Percentiles rank a stretch among this genome's conserved stretches.
Conservation (phyloP, 1,139 yeast genomes). For the Yamadazyma pseudoaaseri region DNA sequence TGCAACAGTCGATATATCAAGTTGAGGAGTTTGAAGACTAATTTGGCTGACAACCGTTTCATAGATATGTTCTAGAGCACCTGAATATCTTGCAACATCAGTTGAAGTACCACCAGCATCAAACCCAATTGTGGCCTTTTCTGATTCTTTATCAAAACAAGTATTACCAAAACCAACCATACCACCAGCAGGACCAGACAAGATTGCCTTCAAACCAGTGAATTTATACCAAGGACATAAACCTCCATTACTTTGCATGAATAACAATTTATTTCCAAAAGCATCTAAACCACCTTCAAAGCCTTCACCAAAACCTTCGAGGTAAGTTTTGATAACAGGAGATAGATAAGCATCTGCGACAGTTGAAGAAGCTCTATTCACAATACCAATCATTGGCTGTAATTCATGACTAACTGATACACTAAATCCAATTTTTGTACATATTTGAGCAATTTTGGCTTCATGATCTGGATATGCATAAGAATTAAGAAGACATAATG, state of each 20-base stretch:
- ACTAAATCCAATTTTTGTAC: slow-evolving; percentile 33
- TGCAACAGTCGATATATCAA: slow-evolving; percentile 47
- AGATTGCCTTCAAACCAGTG: slow-evolving; percentile 46
- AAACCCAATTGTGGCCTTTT: slow-evolving; percentile 43
- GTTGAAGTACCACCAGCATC: slow-evolving; percentile 52
- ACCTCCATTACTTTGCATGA: slow-evolving; percentile 52
- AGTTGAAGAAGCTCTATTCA: slow-evolving; percentile 42
- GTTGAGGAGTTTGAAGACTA: slow-evolving; percentile 44
- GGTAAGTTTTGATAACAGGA: slow-evolving; percentile 34
- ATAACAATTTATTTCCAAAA: slow-evolving; percentile 41
- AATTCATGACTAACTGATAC: slow-evolving; percentile 42
- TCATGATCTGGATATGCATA: slow-evolving; percentile 44
- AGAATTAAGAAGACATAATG: slow-evolving; percentile 40
- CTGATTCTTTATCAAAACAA: slow-evolving; percentile 32
- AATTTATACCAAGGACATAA: slow-evolving; percentile 49
- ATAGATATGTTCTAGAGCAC: slow-evolving; percentile 39
- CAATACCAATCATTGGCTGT: slow-evolving; percentile 48
- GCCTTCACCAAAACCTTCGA: slow-evolving; percentile 38
- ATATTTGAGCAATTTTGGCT: slow-evolving; percentile 32
- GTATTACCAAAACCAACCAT: slow-evolving; percentile 50
- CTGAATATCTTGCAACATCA: slow-evolving; percentile 44
- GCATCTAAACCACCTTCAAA: slow-evolving; percentile 45
- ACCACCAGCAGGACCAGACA: slow-evolving; percentile 53
- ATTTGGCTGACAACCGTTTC: slow-evolving; percentile 47
- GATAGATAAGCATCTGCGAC: slow-evolving; percentile 47